phyloP scores from a whole-genome alignment of 257 asterid genomes.

The Solanum piurae region DNA sequence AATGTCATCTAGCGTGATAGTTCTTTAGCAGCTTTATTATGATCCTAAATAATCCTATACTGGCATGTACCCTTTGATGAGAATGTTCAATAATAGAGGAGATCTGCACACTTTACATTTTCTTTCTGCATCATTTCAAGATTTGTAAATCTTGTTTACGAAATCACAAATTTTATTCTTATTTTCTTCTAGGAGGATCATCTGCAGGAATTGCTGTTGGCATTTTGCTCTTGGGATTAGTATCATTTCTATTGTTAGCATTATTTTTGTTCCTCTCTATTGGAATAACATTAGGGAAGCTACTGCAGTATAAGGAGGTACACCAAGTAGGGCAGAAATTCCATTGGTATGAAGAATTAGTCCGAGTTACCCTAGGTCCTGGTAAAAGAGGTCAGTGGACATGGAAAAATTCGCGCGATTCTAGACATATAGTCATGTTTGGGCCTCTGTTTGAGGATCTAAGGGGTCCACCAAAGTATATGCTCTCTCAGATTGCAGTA shows the following conservation, averaged over 20 bases:
- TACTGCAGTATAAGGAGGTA: conserved; percentile 87
- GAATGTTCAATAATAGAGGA: not conserved
- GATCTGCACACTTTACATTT: not conserved
- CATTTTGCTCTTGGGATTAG: conserved; percentile 19
- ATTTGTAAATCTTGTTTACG: not conserved
- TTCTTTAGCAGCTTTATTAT: not conserved
- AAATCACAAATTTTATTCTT: not conserved
- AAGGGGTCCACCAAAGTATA: conserved; percentile 93
- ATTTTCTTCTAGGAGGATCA: conserved; percentile 40
- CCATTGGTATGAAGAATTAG: conserved; percentile 85
- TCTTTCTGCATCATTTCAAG: not conserved
- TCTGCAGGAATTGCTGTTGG: conserved; percentile 46
- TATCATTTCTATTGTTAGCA: conserved; percentile 46
- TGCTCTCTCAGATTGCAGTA: conserved; percentile 74
- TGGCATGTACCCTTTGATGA: not conserved
- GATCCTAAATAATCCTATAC: not conserved
- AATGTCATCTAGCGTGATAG: not conserved
- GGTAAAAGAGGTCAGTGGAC: conserved; percentile 99
- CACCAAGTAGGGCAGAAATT: conserved; percentile 56
- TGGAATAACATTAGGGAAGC: conserved; percentile 75
- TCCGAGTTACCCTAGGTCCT: conserved; percentile 81
- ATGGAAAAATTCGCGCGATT: conserved; percentile 51
- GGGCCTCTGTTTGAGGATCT: conserved; percentile 95
- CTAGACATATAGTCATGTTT: conserved; percentile 34
- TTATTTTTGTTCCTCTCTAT: conserved; percentile 60